Percentiles rank a stretch among this genome's conserved stretches.
These are phyloP conservation scores for Suillus clintonianus DNA, from an alignment of 768 basidiomycete genomes.

Conservation along the genomic window DNA sequence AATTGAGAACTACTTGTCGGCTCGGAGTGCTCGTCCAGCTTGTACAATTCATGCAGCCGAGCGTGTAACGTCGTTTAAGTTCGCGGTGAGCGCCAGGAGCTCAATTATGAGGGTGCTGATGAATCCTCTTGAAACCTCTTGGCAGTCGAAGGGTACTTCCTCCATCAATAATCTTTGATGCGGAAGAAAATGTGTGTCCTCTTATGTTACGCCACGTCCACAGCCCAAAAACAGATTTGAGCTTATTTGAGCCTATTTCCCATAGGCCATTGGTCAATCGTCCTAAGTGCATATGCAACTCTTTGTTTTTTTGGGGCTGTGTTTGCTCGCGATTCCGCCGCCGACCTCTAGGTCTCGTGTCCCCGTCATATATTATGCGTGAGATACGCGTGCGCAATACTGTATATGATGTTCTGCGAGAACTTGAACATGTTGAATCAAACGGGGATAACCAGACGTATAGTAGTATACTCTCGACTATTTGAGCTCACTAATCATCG, in stretches of 20 bases:
- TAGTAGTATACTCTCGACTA: not conserved
- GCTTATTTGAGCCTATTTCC: not conserved
- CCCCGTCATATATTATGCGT: not conserved
- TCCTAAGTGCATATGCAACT: not conserved
- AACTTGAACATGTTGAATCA: not conserved
- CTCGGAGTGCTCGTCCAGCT: not conserved
- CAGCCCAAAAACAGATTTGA: not conserved
- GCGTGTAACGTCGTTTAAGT: not conserved
- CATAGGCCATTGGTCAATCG: too few relatives aligned
- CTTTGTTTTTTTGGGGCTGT: too few relatives aligned
- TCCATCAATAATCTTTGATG: not conserved
- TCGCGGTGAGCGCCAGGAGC: not conserved
- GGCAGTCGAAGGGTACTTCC: not conserved
- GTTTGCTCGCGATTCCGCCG: not conserved
- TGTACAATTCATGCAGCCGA: not conserved
- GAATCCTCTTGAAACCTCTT: not conserved
- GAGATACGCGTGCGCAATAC: too few relatives aligned
- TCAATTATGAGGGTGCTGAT: too few relatives aligned
- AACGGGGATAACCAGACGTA: not conserved
- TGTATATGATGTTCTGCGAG: not conserved
- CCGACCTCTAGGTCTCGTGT: not conserved
- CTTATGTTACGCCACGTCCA: not conserved
- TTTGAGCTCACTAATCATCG: not conserved
- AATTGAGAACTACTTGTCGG: not conserved
- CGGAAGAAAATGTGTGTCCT: too few relatives aligned